Percentiles rank a stretch among this genome's conserved stretches.
Conservation (phyloP, 768 basidiomycete genomes). For the Polyporus arcularius region DNA sequence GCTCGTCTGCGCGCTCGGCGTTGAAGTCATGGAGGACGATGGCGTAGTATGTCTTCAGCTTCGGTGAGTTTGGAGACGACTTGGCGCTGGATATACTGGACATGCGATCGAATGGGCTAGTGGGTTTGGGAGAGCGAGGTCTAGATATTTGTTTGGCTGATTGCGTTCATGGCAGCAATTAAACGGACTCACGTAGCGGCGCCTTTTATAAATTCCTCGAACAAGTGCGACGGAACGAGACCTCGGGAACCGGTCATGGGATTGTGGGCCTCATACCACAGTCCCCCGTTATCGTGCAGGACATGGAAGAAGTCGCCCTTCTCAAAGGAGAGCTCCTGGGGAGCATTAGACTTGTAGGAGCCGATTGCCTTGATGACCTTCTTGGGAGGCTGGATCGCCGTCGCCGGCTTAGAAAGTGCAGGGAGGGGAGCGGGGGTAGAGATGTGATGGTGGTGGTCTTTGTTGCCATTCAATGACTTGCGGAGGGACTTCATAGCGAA, state of each 20-base stretch:
- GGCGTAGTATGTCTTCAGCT: constrained; percentile 81
- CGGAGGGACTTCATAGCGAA: constrained; percentile 77
- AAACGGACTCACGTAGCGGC: constrained; percentile 53
- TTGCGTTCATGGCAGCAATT: constrained; percentile 3
- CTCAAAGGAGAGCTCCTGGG: constrained; percentile 85
- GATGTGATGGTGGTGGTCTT: constrained; percentile 65
- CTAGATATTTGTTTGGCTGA: background rate
- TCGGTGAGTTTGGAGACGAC: constrained; percentile 30
- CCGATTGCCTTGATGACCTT: constrained; percentile 90
- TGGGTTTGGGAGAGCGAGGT: constrained; percentile 20
- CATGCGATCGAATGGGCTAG: constrained; percentile 13
- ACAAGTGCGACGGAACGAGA: constrained; percentile 81
- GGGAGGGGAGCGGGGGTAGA: constrained; percentile 71
- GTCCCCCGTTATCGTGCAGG: constrained; percentile 60
- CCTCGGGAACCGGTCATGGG: constrained; percentile 90
- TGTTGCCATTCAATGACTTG: constrained; percentile 73
- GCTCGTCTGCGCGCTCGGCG: constrained; percentile 95
- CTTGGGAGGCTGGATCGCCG: constrained; percentile 81
- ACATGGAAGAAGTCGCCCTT: constrained; percentile 99
- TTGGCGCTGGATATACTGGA: constrained; percentile 9
- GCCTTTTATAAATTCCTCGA: constrained; percentile 88
- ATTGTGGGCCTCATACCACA: constrained; percentile 95
- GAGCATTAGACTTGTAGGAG: constrained; percentile 64
- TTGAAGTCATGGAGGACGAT: constrained; percentile 93
- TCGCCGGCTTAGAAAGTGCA: constrained; percentile 66